Percentiles rank a stretch among this genome's conserved stretches.
Conservation (phyloP, 2,329 filamentous ascomycete species). For the Coniella lustricola region DNA sequence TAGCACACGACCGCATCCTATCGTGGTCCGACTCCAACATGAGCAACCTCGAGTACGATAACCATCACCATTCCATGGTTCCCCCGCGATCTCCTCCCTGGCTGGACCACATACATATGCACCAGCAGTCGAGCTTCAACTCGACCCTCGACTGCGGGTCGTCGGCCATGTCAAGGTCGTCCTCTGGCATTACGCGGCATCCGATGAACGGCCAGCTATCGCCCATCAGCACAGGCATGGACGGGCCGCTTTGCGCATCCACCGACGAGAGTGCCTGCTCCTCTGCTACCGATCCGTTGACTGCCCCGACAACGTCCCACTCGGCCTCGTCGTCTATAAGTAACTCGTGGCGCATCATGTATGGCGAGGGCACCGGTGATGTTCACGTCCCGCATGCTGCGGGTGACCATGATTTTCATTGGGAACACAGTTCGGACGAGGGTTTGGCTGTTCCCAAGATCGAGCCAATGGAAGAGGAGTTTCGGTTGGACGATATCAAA, state of each 20-base stretch:
- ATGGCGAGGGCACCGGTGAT: slow-evolving; percentile 23
- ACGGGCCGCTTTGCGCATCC: slow-evolving; percentile 24
- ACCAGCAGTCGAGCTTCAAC: slow-evolving; percentile 7
- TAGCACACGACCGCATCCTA: slow-evolving; percentile 35
- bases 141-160: slow-evolving; percentile 4
- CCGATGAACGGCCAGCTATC: slow-evolving; percentile 42
- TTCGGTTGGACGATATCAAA: slow-evolving; percentile 46
- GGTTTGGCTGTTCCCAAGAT: slow-evolving; percentile 45
- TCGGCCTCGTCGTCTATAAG: slow-evolving; percentile 41
- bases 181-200: slow-evolving; percentile 21
- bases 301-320: slow-evolving; percentile 35
- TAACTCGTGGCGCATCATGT: slow-evolving; percentile 38
- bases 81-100: slow-evolving; percentile 31
- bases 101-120: slow-evolving; percentile 24
- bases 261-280: slow-evolving; percentile 19
- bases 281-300: slow-evolving; percentile 30
- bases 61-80: slow-evolving; percentile 28
- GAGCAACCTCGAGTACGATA: slow-evolving; percentile 37
- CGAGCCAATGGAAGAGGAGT: slow-evolving; percentile 50
- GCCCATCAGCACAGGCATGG: slow-evolving; percentile 45
- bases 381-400: slow-evolving; percentile 9
- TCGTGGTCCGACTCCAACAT: slow-evolving; percentile 37
- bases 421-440: slow-evolving; percentile 42
- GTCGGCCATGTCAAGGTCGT: slow-evolving; percentile 21
- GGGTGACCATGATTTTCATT: slow-evolving; percentile 31